phyloP scores from a whole-genome alignment of 208 protist genomes.

The Crithidia sp. region DNA sequence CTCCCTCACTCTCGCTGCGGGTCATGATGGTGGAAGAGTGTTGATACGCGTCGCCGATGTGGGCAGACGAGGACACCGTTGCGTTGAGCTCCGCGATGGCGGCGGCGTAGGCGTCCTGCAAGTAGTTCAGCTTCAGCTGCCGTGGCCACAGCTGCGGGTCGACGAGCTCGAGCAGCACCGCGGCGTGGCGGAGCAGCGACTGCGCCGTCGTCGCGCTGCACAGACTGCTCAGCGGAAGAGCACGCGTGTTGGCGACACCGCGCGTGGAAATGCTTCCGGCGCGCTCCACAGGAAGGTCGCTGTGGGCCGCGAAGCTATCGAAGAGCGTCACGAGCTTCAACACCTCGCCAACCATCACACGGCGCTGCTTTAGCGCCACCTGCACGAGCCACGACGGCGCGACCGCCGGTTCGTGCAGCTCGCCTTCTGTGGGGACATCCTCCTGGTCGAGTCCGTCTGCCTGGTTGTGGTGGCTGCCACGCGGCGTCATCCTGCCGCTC shows the following conservation, averaged over 20 bases:
- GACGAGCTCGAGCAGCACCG: slow-evolving; percentile 33
- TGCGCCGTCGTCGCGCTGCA: slow-evolving; percentile 48
- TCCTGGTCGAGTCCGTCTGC: neutral
- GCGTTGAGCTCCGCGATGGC: slow-evolving; percentile 28
- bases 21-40: slow-evolving; percentile 13
- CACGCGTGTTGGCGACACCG: slow-evolving; percentile 27
- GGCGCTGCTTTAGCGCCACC: slow-evolving; percentile 44
- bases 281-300: slow-evolving; percentile 61
- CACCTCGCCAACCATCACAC: slow-evolving; percentile 51
- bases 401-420: slow-evolving; percentile 1
- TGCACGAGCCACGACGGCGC: slow-evolving; percentile 51
- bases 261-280: slow-evolving; percentile 51
- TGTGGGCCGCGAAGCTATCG: slow-evolving; percentile 83
- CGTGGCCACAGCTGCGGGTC: slow-evolving; percentile 27
- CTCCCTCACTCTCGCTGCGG: slow-evolving; percentile 10
- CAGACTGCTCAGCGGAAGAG: slow-evolving; percentile 47
- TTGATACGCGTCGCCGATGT: neutral
- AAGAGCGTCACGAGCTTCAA: slow-evolving; percentile 66
- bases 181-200: slow-evolving; percentile 19
- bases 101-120: slow-evolving; percentile 23
- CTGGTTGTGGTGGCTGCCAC: neutral
- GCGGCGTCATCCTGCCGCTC: too few relatives aligned
- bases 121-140: slow-evolving; percentile 28
- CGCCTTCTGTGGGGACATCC: neutral
- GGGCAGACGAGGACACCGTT: slow-evolving; percentile 10